Percentiles rank a stretch among this genome's conserved stretches.
Conservation (phyloP, 495 filamentous ascomycete genomes). For the Penicillium waksmanii region DNA sequence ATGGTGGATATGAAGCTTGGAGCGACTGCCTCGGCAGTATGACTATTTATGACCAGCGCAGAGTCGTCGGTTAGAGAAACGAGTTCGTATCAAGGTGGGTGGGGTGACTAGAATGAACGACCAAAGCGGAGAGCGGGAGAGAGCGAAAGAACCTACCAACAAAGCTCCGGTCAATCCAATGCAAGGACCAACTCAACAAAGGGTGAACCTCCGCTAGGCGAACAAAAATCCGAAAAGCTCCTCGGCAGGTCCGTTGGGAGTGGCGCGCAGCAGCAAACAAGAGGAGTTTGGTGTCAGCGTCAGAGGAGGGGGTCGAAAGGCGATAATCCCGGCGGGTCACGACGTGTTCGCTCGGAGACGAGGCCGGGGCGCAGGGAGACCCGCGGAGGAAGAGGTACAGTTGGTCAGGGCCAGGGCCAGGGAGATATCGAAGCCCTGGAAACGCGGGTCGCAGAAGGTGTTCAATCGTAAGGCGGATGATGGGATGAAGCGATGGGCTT, state of each 20-base stretch:
- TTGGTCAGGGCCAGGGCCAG: constrained; percentile 13
- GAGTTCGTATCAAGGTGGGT: constrained; percentile 17
- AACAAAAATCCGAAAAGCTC: constrained; percentile 10
- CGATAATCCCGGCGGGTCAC: constrained; percentile 33
- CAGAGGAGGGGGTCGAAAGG: constrained; percentile 33
- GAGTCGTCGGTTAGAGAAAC: constrained; percentile 9
- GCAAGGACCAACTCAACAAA: constrained; percentile 23
- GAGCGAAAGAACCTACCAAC: constrained; percentile 36
- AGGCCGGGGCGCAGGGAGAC: constrained; percentile 20
- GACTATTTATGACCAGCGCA: constrained; percentile 11
- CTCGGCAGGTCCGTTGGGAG: constrained; percentile 19
- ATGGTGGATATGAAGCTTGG: constrained; percentile 34
- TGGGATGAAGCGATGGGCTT: constrained; percentile 40
- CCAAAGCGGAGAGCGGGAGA: constrained; percentile 38
- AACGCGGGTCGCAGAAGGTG: constrained; percentile 18
- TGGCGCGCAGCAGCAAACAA: constrained; percentile 19
- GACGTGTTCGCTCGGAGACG: constrained; percentile 25
- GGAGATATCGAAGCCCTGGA: constrained; percentile 17
- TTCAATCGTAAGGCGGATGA: constrained; percentile 29
- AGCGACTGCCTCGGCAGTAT: constrained; percentile 25
- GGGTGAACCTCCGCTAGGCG: constrained; percentile 14
- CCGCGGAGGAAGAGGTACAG: constrained; percentile 12
- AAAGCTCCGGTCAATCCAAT: constrained; percentile 37
- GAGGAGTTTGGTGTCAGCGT: constrained; percentile 29
- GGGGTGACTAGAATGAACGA: constrained; percentile 20